phyloP scores from a whole-genome alignment of 2,329 filamentous ascomycete species.

The Ascocoryne sarcoides region DNA sequence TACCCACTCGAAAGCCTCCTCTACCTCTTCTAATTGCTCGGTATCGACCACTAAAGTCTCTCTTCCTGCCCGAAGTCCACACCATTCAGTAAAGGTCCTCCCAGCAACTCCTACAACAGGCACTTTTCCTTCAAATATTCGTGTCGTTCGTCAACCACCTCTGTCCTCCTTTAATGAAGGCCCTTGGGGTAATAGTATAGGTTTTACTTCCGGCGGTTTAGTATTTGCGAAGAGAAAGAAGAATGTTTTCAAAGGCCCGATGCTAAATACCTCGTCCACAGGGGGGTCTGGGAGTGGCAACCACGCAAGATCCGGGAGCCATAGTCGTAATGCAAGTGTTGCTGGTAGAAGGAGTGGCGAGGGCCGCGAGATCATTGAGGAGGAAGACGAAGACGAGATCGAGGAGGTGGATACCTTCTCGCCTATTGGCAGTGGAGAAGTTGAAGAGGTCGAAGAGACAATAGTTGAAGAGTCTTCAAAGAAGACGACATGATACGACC shows the following conservation, averaged over 20 bases:
- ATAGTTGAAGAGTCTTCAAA: neutral
- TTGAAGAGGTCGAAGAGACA: constrained; percentile 21
- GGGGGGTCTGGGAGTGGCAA: constrained; percentile 19
- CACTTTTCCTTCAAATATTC: constrained; percentile 76
- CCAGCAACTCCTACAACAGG: constrained; percentile 73
- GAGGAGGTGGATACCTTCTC: constrained; percentile 51
- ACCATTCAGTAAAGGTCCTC: constrained; percentile 89
- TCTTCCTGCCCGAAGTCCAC: constrained; percentile 62
- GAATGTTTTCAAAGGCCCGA: constrained; percentile 74
- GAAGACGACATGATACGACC: neutral
- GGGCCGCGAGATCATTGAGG: constrained; percentile 59
- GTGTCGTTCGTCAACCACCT: constrained; percentile 60
- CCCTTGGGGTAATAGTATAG: constrained; percentile 41
- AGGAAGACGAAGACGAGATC: constrained; percentile 40
- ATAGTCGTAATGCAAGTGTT: constrained; percentile 52
- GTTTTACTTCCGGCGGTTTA: constrained; percentile 52
- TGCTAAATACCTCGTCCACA: constrained; percentile 38
- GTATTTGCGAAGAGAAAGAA: constrained; percentile 76
- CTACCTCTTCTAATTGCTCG: constrained; percentile 74
- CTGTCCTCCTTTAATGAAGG: constrained; percentile 49
- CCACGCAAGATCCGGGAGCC: constrained; percentile 25
- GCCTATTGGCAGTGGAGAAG: constrained; percentile 33
- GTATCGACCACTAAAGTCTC: constrained; percentile 63
- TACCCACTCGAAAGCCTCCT: constrained; percentile 88
- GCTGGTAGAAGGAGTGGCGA: constrained; percentile 62